Evolutionary conservation across 169 alveolate species (phyloP).

Genomic region (Cryptosporidium muris): DNA sequence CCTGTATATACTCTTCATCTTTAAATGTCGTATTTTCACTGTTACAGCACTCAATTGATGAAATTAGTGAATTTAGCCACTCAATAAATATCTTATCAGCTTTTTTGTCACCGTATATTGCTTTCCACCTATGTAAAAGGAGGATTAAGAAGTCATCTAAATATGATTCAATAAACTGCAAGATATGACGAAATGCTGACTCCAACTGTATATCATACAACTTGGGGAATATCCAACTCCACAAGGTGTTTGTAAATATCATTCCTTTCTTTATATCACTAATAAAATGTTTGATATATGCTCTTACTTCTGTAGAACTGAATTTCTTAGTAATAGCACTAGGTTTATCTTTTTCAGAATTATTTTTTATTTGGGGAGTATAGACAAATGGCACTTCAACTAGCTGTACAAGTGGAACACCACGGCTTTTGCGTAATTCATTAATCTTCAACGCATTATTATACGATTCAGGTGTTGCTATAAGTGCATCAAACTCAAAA

Average conservation of each 20-base stretch:
- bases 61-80: conserved; percentile 18
- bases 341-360: background rate
- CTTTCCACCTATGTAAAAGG: conserved; percentile 37
- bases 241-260: conserved; percentile 10
- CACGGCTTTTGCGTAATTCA: conserved; percentile 29
- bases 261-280: background rate
- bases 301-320: conserved; percentile 50
- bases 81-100: conserved; percentile 24
- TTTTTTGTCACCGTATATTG: conserved; percentile 14
- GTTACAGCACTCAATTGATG: background rate
- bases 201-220: background rate
- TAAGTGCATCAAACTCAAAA: conserved; percentile 70
- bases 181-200: background rate
- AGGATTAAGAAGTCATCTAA: conserved; percentile 47
- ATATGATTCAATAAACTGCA: conserved; percentile 26
- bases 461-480: conserved; percentile 64
- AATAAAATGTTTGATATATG: conserved; percentile 20
- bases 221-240: background rate
- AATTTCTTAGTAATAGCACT: conserved; percentile 9
- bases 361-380: conserved; percentile 26
- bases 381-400: conserved; percentile 71
- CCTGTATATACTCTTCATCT: background rate
- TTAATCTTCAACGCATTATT: conserved; percentile 51
- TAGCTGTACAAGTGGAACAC: conserved; percentile 28
- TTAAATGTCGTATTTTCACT: background rate